Percentiles rank a stretch among this genome's conserved stretches.
Evolutionary conservation across 2,329 filamentous ascomycete genomes (phyloP).

Genomic region (Verticillium dahliae): DNA sequence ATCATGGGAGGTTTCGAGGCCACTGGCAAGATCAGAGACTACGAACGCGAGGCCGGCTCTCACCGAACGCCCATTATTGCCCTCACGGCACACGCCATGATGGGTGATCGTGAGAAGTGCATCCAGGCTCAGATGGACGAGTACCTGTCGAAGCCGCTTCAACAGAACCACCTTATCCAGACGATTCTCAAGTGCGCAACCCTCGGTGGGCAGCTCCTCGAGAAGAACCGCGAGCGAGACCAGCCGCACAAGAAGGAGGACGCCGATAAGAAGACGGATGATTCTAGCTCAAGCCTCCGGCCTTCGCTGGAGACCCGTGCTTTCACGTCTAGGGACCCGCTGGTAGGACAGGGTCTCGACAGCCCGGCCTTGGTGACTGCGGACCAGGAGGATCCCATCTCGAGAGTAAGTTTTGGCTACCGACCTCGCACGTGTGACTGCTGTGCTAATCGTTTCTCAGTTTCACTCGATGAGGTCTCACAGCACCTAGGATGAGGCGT

Average conservation of each 20-base stretch:
- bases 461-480: slow-evolving; percentile 15
- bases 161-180: slow-evolving; percentile 96
- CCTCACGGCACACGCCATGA: slow-evolving; percentile 95
- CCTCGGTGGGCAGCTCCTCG: slow-evolving; percentile 74
- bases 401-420: slow-evolving; percentile 35
- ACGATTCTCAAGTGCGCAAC: slow-evolving; percentile 96
- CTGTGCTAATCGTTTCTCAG: background rate
- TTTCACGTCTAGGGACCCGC: slow-evolving; percentile 60
- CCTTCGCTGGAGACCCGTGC: slow-evolving; percentile 50
- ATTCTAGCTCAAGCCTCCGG: slow-evolving; percentile 22
- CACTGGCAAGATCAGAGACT: slow-evolving; percentile 92
- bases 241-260: slow-evolving; percentile 40
- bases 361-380: slow-evolving; percentile 58
- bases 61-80: slow-evolving; percentile 92
- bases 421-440: background rate
- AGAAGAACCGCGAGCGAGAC: slow-evolving; percentile 64
- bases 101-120: slow-evolving; percentile 95
- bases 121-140: slow-evolving; percentile 99
- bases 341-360: slow-evolving; percentile 46
- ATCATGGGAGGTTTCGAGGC: slow-evolving; percentile 99
- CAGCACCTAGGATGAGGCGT: slow-evolving; percentile 14
- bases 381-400: slow-evolving; percentile 51
- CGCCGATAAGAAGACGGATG: slow-evolving; percentile 13
- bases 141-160: slow-evolving; percentile 92
- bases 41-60: slow-evolving; percentile 74